Evolutionary conservation across 2,329 filamentous ascomycete species (phyloP).

Genomic region (Tolypocladium cylindrosporum): DNA sequence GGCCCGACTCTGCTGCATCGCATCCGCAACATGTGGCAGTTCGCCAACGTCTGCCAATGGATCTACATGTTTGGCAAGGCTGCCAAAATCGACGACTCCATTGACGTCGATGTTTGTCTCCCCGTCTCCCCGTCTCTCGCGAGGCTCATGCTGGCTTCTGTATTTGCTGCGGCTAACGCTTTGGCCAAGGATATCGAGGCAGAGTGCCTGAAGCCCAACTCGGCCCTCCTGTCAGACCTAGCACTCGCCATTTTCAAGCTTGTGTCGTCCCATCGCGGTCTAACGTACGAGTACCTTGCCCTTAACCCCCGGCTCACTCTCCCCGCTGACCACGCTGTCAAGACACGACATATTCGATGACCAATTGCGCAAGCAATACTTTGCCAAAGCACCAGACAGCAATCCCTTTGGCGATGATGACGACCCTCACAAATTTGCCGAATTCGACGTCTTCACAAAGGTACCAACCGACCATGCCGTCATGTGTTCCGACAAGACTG

Average conservation of each 20-base stretch:
- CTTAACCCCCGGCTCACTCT: constrained; percentile 2
- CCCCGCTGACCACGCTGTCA: constrained; percentile 9
- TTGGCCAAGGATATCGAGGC: constrained; percentile 65
- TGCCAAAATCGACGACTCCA: constrained; percentile 79
- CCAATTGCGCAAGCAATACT: constrained; percentile 81
- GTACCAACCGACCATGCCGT: constrained; percentile 25
- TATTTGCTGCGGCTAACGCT: not conserved
- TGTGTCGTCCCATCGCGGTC: constrained; percentile 83
- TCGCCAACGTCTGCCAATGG: constrained; percentile 89
- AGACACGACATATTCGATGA: constrained; percentile 87
- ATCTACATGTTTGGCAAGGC: constrained; percentile 82
- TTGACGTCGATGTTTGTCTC: constrained; percentile 72
- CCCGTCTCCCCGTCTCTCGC: not conserved
- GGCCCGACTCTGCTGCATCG: constrained; percentile 40
- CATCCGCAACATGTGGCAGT: constrained; percentile 89
- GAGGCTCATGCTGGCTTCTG: not conserved
- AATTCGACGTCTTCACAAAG: constrained; percentile 77
- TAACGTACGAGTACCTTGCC: constrained; percentile 56
- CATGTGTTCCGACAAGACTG: not conserved
- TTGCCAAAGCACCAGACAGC: constrained; percentile 63
- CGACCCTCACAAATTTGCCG: constrained; percentile 59
- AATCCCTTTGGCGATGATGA: constrained; percentile 84
- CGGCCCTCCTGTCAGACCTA: constrained; percentile 66
- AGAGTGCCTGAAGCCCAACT: constrained; percentile 75
- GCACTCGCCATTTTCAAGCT: constrained; percentile 83